Percentiles rank a stretch among this genome's conserved stretches.
Conservation (phyloP, 805 yeast species). For the Spathaspora arborariae region DNA sequence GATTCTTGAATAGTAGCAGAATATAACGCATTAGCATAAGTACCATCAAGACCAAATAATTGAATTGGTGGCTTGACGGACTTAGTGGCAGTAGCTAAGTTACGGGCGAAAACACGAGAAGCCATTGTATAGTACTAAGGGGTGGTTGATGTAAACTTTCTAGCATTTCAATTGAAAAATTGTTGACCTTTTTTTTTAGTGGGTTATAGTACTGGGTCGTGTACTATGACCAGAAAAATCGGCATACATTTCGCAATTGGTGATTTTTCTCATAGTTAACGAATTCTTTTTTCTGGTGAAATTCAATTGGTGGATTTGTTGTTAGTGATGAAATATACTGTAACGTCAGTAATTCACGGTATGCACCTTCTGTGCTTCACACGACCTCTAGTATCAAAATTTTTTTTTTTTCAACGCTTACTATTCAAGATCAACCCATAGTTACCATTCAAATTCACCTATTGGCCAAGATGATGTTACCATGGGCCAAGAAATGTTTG, state of each 20-base stretch:
- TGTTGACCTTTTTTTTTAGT: not conserved
- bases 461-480: slow-evolving; percentile 6
- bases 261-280: not conserved
- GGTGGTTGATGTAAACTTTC: too few relatives aligned
- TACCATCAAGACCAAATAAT: slow-evolving; percentile 92
- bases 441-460: not conserved
- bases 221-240: not conserved
- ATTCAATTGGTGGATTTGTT: not conserved
- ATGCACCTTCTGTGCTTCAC: not conserved
- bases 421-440: not conserved
- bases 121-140: too few relatives aligned
- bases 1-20: slow-evolving; percentile 85
- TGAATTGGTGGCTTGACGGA: slow-evolving; percentile 83
- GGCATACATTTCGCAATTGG: not conserved
- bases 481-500: slow-evolving; percentile 10
- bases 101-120: slow-evolving; percentile 64
- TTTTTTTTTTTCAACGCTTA: not conserved
- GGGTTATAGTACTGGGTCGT: not conserved
- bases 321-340: not conserved
- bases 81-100: slow-evolving; percentile 68
- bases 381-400: slow-evolving; percentile 1
- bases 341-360: not conserved
- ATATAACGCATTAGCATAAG: slow-evolving; percentile 93
- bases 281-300: slow-evolving; percentile 2
- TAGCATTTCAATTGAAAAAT: not conserved